Percentiles rank a stretch among this genome's conserved stretches.
Evolutionary conservation across 2,329 filamentous ascomycete genomes (phyloP).

Genomic region (Sporothrix curviconia): DNA sequence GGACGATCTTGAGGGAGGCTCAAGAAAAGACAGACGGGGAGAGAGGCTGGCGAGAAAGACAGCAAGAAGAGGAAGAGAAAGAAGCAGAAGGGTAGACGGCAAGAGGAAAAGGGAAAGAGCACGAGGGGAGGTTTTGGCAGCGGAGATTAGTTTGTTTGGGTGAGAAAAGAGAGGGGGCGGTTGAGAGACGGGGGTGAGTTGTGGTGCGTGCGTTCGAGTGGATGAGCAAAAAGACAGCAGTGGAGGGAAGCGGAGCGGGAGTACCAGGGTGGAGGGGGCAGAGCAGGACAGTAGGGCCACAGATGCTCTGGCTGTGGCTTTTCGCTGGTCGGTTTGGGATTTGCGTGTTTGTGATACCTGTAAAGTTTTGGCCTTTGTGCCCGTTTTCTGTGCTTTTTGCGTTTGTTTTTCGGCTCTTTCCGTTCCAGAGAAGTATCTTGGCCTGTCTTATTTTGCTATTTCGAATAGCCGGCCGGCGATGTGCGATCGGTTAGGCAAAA

Average conservation of each 20-base stretch:
- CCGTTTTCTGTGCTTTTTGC: not conserved
- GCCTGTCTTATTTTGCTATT: not conserved
- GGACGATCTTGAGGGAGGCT: not conserved
- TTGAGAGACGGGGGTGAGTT: constrained; percentile 7
- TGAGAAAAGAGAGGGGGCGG: constrained; percentile 9
- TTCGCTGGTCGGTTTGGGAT: not conserved
- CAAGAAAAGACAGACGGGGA: not conserved
- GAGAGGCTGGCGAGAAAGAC: not conserved
- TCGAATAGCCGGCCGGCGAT: not conserved
- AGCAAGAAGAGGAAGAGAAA: not conserved
- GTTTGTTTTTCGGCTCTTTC: not conserved
- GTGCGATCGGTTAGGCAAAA: constrained; percentile 6
- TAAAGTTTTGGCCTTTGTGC: not conserved
- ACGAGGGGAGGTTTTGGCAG: constrained; percentile 1
- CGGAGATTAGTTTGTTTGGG: constrained; percentile 9
- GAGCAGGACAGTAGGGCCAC: not conserved
- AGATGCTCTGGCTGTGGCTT: not conserved
- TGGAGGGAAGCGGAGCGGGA: constrained; percentile 12
- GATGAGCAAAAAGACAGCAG: constrained; percentile 3
- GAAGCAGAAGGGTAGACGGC: not conserved
- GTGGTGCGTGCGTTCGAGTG: not conserved
- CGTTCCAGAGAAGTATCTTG: not conserved
- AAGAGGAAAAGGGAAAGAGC: not conserved
- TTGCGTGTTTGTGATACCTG: not conserved
- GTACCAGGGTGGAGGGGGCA: constrained; percentile 2